Evolutionary conservation across 495 filamentous ascomycete species (phyloP), one percentile per base, ranked within the genome.

Genomic region (Lophium mytilinum): DNA sequence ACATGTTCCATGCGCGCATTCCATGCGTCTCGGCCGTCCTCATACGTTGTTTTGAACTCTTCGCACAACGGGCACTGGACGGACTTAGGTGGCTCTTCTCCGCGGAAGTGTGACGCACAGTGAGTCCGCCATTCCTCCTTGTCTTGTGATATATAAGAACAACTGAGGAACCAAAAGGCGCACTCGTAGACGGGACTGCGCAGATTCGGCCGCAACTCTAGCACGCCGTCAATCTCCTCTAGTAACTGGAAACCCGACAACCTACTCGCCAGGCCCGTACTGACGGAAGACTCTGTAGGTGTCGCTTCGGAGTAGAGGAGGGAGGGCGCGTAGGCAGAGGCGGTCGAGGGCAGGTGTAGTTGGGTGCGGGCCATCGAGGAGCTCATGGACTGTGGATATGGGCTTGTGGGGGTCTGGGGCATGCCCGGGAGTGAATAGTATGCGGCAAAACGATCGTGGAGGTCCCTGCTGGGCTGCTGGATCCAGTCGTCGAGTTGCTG

Each of bases 101-200:
- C 56, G 34, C 60, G 63, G 37, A 66, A 66, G 43, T 66, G 63
- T 3, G 17, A 35, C 12, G 62, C 19, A 45, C 63, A 66, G 56
- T 66, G 63, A 9, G 35, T 56, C 15, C 24, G 40, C 63, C 63
- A 66, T 49, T 66, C 55, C 5, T 62, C 55, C 52, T 54, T 14
- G 49, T 66, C 52, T 37, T 47, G 3, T 1, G 56, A 56, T 54
- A 60, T 55, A 48, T 62, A 66, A 9, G 55, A 50, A 56, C 63
- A 66, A 40, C 37, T 47, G 11, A 66, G 60, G 43, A 62, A 66
- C 59, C 59, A 66, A 50, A 66, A 62, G 30, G 63, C 56, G 53
- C 63, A 66, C 41, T 66, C 63, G 45, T 48, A 66, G 7, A 53
- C 39, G 37, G 60, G 60, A 18, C 30, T 35, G 39, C 58, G 53